Conservation (phyloP, 371 early-diverging fungal genomes). For the Syncephalastrum monosporum region DNA sequence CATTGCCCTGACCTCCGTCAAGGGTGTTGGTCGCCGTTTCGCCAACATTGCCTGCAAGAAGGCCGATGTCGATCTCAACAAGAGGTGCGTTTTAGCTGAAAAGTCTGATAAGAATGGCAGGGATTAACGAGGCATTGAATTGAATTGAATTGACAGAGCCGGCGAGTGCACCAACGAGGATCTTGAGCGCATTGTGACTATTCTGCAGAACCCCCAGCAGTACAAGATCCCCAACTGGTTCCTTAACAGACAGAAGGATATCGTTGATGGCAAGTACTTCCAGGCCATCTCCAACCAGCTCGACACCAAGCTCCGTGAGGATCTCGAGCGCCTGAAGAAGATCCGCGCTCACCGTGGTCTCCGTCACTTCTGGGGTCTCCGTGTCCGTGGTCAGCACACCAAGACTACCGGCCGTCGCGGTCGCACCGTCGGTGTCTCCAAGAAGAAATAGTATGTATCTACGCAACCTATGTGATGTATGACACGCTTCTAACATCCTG, state of each 20-base stretch:
- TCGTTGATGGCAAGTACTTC: conserved; percentile 88
- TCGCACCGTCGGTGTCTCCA: conserved; percentile 95
- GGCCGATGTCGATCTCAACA: conserved; percentile 95
- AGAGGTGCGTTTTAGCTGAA: conserved; percentile 71
- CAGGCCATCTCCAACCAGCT: conserved; percentile 95
- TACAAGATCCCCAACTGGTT: conserved; percentile 99
- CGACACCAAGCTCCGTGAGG: conserved; percentile 96
- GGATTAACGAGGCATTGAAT: too few relatives aligned
- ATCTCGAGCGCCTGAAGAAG: conserved; percentile 96
- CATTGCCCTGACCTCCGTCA: conserved; percentile 96
- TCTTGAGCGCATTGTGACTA: conserved; percentile 86
- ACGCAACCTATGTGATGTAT: too few relatives aligned
- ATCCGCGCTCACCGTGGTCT: conserved; percentile 93
- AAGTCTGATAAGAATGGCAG: background rate
- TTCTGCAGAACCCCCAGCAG: conserved; percentile 90
- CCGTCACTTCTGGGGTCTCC: conserved; percentile 97
- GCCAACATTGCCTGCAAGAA: conserved; percentile 97
- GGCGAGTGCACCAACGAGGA: conserved; percentile 96
- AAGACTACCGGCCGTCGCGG: conserved; percentile 99
- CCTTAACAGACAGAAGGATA: conserved; percentile 98
- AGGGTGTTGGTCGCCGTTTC: conserved; percentile 99
- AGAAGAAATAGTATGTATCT: conserved; percentile 80
- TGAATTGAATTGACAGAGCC: conserved; percentile 57
- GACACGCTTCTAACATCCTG: too few relatives aligned
- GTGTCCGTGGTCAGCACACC: conserved; percentile 94